A percentile compares a stretch with the other conserved stretches of the same genome.
These are phyloP conservation scores for Tephrocybe rancida DNA, from an alignment of 768 basidiomycete genomes.

Conservation along the genomic window DNA sequence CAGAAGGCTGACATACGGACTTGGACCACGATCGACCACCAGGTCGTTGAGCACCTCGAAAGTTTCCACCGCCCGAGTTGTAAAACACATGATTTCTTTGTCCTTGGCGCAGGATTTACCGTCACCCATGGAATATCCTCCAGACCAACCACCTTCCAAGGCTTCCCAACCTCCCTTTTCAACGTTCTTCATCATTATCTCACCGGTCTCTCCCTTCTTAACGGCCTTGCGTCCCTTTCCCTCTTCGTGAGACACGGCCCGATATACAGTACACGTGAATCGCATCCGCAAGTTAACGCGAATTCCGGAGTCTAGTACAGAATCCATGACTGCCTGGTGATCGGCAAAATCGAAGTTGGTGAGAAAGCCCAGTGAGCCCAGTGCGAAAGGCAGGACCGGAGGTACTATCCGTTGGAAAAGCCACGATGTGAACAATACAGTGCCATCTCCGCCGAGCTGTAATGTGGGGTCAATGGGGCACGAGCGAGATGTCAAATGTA, in stretches of 20 bases:
- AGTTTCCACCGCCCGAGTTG: constrained; percentile 91
- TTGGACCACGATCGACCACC: constrained; percentile 97
- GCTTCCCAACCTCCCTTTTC: constrained; percentile 96
- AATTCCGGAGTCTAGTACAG: constrained; percentile 88
- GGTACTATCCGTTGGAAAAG: constrained; percentile 98
- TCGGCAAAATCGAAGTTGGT: constrained; percentile 95
- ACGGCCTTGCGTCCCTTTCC: constrained; percentile 77
- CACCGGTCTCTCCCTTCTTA: constrained; percentile 91
- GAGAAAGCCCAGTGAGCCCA: constrained; percentile 96
- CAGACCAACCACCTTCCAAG: constrained; percentile 77
- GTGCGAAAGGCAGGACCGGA: constrained; percentile 96
- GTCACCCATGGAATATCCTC: constrained; percentile 42
- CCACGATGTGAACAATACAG: constrained; percentile 99
- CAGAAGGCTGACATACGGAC: constrained; percentile 93
- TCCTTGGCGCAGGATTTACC: constrained; percentile 65
- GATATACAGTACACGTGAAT: constrained; percentile 98
- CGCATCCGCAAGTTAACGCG: constrained; percentile 98
- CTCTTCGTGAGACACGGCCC: constrained; percentile 78
- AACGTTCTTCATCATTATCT: constrained; percentile 94
- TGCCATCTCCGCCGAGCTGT: constrained; percentile 97
- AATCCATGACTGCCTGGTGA: constrained; percentile 83
- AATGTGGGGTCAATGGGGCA: neutral
- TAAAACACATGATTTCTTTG: constrained; percentile 98
- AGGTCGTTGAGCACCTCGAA: constrained; percentile 97
- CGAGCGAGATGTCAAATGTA: neutral